Base-by-base conservation (phyloP, 257 asterid genomes). In the Penstemon eatonii region DNA sequence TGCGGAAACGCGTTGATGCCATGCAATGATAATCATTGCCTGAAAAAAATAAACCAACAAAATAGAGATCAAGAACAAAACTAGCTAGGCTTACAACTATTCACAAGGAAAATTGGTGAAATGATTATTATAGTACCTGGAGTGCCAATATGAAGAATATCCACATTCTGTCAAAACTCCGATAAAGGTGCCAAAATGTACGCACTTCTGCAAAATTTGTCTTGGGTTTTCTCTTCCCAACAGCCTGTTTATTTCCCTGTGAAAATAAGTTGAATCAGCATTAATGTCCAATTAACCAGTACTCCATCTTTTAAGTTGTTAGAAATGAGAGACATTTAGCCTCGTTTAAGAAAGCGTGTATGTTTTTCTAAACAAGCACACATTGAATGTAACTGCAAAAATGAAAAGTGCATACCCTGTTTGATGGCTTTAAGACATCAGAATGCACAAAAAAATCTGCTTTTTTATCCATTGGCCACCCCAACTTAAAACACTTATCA, bases 161-260 rank as follows among this genome's bases (percentile, higher is more conserved):
- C 97, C 99, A 94, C 89, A 94, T 71, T 75, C 99, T 84, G 79
- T 94, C 99, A 54, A 94, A 94, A 81, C 95, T 89, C 75, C 97
- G 84, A 72, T 84, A 94, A 65, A 94, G 86, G 73, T 94, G 99
- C 97, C 84, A 94, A 86, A 90, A 94, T 19, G 97, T 94, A 44
- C 99, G 97, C 66, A 91, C 76, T 81, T 94, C 99, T 44, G 89
- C 99, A 83, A 91, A 94, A 80, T 94, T 94, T 63, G 95, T 79
- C 87, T 94, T 94, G 19, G 97, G 96, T 79, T 94, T 94, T 66
- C 89, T 83, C 62, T 80, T 79, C 73, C 99, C 96, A 38, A 84
- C 61, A 39, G 84, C 80, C 75, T 82, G 81, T 68, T 74, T 70
- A 67, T 45, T 69, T 77, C 83, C 82, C 96, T 87, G 85, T 39